These are phyloP conservation scores for Psilocybe sp. DNA, from an alignment of 768 basidiomycete genomes.

Conservation along the genomic window DNA sequence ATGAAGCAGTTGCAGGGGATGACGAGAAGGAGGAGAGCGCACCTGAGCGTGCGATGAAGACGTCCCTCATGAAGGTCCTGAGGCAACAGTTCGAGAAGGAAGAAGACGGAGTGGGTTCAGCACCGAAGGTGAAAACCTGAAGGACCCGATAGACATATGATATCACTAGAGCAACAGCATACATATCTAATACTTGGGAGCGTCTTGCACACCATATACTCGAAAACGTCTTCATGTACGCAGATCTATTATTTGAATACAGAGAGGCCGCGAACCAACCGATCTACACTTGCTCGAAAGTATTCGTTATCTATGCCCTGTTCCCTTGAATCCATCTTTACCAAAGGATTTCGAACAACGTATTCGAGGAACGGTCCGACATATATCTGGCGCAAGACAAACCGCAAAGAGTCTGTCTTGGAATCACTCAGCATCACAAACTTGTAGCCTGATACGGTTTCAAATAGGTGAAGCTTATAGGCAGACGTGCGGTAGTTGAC, in stretches of 20 bases:
- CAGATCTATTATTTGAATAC: slow-evolving; percentile 27
- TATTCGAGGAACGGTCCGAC: slow-evolving; percentile 92
- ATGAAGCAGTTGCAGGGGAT: slow-evolving; percentile 91
- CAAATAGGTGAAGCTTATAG: slow-evolving; percentile 92
- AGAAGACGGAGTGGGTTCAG: slow-evolving; percentile 26
- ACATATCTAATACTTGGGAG: not conserved
- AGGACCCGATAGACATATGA: not conserved
- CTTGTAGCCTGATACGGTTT: slow-evolving; percentile 90
- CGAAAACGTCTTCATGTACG: not conserved
- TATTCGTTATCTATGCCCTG: slow-evolving; percentile 92
- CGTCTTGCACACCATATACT: not conserved
- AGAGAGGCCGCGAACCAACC: slow-evolving; percentile 61
- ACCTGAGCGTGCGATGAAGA: slow-evolving; percentile 81
- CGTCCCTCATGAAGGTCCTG: slow-evolving; percentile 79
- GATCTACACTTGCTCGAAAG: slow-evolving; percentile 78
- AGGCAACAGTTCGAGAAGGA: slow-evolving; percentile 77
- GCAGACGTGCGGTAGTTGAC: slow-evolving; percentile 86
- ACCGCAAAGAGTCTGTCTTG: slow-evolving; percentile 75
- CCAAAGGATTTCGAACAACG: slow-evolving; percentile 89
- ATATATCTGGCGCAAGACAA: slow-evolving; percentile 85
- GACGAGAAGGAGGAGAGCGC: slow-evolving; percentile 65
- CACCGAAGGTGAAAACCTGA: slow-evolving; percentile 1
- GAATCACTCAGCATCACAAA: slow-evolving; percentile 94
- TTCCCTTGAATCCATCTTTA: slow-evolving; percentile 77
- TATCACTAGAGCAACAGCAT: not conserved